Evolutionary conservation across 2,329 filamentous ascomycete genomes (phyloP).

Genomic region (Colletotrichum somersetense): DNA sequence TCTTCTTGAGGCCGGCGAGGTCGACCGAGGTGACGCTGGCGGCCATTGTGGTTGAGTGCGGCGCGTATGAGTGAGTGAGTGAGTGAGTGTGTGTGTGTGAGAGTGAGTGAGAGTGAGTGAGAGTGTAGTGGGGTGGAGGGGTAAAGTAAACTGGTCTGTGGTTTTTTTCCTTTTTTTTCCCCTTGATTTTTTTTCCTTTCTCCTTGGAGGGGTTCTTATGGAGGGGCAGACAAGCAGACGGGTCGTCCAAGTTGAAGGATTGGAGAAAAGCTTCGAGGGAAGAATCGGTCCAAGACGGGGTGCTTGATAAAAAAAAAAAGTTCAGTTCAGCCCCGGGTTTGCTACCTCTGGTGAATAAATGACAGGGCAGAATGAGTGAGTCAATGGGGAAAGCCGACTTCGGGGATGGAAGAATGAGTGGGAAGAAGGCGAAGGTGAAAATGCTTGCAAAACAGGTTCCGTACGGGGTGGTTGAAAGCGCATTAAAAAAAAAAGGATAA

Average conservation of each 20-base stretch:
- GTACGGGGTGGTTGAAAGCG: constrained; percentile 24
- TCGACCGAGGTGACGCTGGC: constrained; percentile 38
- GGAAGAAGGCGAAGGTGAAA: neutral
- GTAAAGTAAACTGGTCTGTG: constrained; percentile 7
- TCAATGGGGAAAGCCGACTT: constrained; percentile 25
- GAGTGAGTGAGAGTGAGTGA: neutral
- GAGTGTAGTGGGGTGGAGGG: constrained; percentile 33
- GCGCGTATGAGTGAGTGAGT: neutral
- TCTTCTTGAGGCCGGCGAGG: constrained; percentile 41
- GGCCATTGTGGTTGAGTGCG: constrained; percentile 21
- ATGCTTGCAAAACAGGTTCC: constrained; percentile 7
- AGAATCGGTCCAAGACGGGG: neutral
- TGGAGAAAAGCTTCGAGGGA: neutral
- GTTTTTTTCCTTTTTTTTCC: too few species aligned
- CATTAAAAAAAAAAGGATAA: neutral
- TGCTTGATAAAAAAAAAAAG: neutral
- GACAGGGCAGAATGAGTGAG: constrained; percentile 6
- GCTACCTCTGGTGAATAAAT: constrained; percentile 7
- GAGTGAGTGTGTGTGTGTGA: neutral
- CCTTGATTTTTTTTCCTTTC: too few species aligned
- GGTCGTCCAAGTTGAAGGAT: neutral
- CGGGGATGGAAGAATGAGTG: constrained; percentile 13
- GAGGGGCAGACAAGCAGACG: neutral
- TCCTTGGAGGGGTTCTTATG: constrained; percentile 7
- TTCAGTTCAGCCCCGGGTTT: too few species aligned